A percentile compares a stretch with the other conserved stretches of the same genome.
Evolutionary conservation across 148 eudicot species (phyloP).

Genomic region (Spergularia marina): DNA sequence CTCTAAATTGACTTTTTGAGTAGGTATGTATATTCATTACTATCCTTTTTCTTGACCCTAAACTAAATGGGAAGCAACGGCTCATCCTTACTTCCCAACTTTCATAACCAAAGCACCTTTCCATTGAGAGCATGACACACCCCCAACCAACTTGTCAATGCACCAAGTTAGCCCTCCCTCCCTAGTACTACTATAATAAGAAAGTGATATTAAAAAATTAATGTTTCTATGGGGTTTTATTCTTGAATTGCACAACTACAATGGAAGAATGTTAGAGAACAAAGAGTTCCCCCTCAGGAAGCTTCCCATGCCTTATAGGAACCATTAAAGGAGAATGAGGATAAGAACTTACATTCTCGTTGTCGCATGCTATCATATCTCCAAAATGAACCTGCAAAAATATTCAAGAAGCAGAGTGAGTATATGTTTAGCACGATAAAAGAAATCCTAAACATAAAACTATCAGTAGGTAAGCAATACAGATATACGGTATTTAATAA

Average conservation of each 20-base stretch:
- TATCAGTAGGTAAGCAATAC: background rate
- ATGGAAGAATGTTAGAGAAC: background rate
- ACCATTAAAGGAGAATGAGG: background rate
- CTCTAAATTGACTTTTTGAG: background rate
- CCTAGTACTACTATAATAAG: background rate
- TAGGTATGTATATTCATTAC: background rate
- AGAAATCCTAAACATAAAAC: background rate
- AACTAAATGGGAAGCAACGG: background rate
- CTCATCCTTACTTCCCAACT: background rate
- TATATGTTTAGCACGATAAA: background rate
- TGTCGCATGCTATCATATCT: conserved; percentile 99
- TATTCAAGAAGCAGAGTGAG: conserved; percentile 13
- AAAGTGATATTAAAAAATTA: background rate
- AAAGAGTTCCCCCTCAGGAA: background rate
- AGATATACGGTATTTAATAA: background rate
- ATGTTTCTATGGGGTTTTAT: too few species aligned
- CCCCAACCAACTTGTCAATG: background rate
- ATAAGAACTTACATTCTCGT: conserved; percentile 67
- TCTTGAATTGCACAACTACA: background rate
- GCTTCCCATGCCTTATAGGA: background rate
- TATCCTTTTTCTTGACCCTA: background rate
- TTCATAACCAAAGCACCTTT: background rate
- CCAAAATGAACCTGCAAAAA: conserved; percentile 83
- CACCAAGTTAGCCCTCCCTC: background rate
- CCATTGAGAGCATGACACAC: background rate